A percentile compares a stretch with the other conserved stretches of the same genome.
phyloP scores from a whole-genome alignment of 257 asterid genomes.

The Echium plantagineum region DNA sequence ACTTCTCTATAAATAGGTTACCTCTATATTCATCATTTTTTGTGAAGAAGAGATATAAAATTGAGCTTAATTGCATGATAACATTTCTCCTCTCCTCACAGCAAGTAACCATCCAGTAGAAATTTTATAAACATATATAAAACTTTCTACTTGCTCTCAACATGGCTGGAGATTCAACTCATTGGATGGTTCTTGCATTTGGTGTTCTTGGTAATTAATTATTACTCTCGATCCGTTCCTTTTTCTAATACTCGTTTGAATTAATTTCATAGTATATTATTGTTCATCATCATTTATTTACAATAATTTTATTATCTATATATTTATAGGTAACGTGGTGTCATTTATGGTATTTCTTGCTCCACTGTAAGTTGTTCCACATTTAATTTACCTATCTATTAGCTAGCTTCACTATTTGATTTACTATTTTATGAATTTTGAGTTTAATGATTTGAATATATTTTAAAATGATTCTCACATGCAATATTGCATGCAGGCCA shows the following conservation, averaged over 20 bases:
- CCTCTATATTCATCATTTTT: background rate
- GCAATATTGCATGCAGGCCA: constrained; percentile 32
- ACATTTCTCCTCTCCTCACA: background rate
- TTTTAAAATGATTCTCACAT: no score
- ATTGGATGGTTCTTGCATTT: constrained; percentile 2
- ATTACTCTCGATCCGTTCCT: no score
- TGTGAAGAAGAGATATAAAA: background rate
- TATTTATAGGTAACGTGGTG: constrained; percentile 39
- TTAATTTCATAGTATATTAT: background rate
- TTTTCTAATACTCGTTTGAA: no score
- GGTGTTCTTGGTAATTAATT: constrained; percentile 6
- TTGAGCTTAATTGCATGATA: background rate
- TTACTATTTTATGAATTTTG: background rate
- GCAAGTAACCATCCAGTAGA: background rate
- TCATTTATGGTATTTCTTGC: constrained; percentile 60
- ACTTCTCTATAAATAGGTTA: constrained; percentile 2
- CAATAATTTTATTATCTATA: background rate
- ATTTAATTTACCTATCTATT: no score
- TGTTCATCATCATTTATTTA: background rate
- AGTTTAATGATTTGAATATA: background rate
- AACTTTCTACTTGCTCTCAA: background rate
- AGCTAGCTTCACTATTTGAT: no score
- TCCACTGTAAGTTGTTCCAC: constrained; percentile 34
- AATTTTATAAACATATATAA: background rate
- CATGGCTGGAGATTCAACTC: background rate